These are phyloP conservation scores for Pelargonium fulgidum DNA, from an alignment of 441 rosid genomes.

Conservation along the genomic window DNA sequence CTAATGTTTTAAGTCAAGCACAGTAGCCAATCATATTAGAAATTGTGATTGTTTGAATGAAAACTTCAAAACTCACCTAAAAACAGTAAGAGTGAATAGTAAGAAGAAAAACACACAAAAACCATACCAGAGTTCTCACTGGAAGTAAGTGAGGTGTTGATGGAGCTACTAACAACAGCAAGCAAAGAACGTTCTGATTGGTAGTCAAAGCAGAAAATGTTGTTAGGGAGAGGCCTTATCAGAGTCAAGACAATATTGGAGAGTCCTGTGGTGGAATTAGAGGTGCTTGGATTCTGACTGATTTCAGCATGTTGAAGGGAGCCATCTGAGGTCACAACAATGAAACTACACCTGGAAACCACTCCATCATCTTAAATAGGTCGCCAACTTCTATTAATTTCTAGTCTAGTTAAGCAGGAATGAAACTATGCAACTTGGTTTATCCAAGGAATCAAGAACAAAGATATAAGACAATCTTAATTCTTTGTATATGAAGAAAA, in stretches of 20 bases:
- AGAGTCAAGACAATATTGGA: conserved; percentile 34
- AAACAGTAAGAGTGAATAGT: conserved; percentile 17
- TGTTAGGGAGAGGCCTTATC: conserved; percentile 54
- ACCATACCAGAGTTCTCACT: conserved; percentile 53
- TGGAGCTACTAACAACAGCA: conserved; percentile 49
- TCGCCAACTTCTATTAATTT: conserved; percentile 18
- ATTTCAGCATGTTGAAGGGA: conserved; percentile 56
- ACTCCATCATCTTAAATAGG: conserved; percentile 19
- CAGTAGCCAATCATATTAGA: neutral
- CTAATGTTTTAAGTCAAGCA: neutral
- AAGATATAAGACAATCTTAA: neutral
- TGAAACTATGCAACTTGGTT: neutral
- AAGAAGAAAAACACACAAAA: conserved; percentile 10
- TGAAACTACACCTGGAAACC: conserved; percentile 64
- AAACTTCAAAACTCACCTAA: neutral
- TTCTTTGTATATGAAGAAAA: neutral
- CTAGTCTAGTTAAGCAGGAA: neutral
- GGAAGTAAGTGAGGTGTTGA: conserved; percentile 31
- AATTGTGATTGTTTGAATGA: neutral
- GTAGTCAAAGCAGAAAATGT: conserved; percentile 72
- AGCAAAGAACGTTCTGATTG: conserved; percentile 54
- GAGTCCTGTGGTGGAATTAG: conserved; percentile 38
- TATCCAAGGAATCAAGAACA: neutral
- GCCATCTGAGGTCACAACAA: conserved; percentile 65
- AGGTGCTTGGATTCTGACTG: conserved; percentile 58